Evolutionary conservation across 805 yeast species (phyloP).

Genomic region (Starmerella floricola): DNA sequence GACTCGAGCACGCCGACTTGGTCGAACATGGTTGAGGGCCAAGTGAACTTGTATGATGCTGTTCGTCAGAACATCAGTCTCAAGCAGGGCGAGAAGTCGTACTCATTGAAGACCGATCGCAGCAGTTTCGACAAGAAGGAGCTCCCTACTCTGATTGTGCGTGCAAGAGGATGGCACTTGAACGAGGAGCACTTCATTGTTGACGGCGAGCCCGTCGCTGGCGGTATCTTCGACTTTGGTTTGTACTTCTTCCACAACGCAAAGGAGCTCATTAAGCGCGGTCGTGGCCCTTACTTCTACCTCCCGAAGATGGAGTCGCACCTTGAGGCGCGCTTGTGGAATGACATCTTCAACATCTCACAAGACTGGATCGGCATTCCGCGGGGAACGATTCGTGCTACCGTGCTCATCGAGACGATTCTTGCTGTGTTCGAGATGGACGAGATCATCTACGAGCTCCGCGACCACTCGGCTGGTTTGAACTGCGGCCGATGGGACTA

Average conservation of each 20-base stretch:
- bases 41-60: constrained; percentile 57
- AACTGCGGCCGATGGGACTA: constrained; percentile 74
- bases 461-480: constrained; percentile 59
- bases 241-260: constrained; percentile 61
- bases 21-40: constrained; percentile 55
- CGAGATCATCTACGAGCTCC: constrained; percentile 61
- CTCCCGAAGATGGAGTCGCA: constrained; percentile 70
- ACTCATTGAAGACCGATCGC: constrained; percentile 43
- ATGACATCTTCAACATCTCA: constrained; percentile 51
- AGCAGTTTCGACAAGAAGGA: constrained; percentile 29
- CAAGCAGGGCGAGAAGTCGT: constrained; percentile 31
- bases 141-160: constrained; percentile 42
- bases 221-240: constrained; percentile 58
- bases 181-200: constrained; percentile 52
- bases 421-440: constrained; percentile 70
- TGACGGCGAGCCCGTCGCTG: constrained; percentile 57
- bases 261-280: constrained; percentile 41
- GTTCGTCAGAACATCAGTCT: constrained; percentile 44
- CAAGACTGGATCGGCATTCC: constrained; percentile 53
- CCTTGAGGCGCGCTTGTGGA: constrained; percentile 65
- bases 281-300: constrained; percentile 61
- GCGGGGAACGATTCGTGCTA: constrained; percentile 59
- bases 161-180: constrained; percentile 65
- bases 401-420: constrained; percentile 60
- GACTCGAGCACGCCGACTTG: constrained; percentile 64